Conservation (phyloP, 2,329 filamentous ascomycete genomes). For the Fusarium euwallaceae region DNA sequence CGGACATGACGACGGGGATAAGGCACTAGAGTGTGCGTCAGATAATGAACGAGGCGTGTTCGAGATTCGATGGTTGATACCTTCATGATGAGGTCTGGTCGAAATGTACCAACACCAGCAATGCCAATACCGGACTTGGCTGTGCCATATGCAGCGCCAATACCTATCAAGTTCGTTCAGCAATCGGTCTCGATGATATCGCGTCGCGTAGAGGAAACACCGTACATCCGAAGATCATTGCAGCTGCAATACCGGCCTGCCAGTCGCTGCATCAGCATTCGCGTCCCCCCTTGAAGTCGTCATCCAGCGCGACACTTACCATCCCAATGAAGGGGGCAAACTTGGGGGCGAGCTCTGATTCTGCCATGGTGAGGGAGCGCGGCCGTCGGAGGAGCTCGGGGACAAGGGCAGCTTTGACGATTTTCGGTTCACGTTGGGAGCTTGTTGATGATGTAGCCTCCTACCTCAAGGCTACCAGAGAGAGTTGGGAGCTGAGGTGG, state of each 20-base stretch:
- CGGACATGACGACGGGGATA: constrained; percentile 96
- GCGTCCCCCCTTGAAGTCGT: constrained; percentile 25
- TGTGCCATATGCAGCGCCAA: constrained; percentile 87
- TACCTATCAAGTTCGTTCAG: constrained; percentile 56
- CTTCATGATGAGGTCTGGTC: constrained; percentile 93
- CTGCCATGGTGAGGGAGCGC: constrained; percentile 60
- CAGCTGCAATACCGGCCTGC: constrained; percentile 81
- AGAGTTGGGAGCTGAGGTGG: constrained; percentile 41
- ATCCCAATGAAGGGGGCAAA: constrained; percentile 92
- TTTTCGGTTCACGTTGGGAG: constrained; percentile 38
- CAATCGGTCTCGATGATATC: constrained; percentile 37
- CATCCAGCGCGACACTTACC: constrained; percentile 65
- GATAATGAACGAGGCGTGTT: constrained; percentile 6
- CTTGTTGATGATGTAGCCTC: constrained; percentile 49
- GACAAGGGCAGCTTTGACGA: constrained; percentile 32
- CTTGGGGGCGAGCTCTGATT: constrained; percentile 75
- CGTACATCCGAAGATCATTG: constrained; percentile 89
- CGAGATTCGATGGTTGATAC: constrained; percentile 55
- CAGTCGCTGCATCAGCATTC: constrained; percentile 43
- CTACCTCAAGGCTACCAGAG: constrained; percentile 40
- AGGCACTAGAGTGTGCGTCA: constrained; percentile 70
- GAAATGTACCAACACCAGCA: constrained; percentile 85
- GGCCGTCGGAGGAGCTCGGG: constrained; percentile 36
- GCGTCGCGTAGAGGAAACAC: constrained; percentile 33
- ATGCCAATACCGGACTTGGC: constrained; percentile 92